Base-by-base conservation (phyloP, 345 rosid species). In the Citrus maxima region DNA sequence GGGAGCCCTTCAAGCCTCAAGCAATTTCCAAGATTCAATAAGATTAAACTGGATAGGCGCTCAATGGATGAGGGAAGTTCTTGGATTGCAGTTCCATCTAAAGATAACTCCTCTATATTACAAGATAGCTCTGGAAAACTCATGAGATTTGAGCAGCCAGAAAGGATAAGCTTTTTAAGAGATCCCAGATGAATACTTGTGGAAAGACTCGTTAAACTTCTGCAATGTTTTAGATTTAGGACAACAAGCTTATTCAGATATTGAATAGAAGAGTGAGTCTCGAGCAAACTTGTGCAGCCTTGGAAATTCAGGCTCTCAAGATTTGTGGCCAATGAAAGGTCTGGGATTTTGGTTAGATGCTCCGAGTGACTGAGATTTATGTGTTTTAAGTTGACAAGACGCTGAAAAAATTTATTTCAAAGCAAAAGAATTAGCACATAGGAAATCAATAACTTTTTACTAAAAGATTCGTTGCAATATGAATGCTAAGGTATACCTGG, bases 391-490 rank as follows among this genome's bases (percentile, higher is more conserved):
- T 68, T 40, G 10, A 7, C 32, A 40, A 68, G 7, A 21, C 4
- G 10, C 72, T 68, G 72, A 3, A n/a, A 8, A 37, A 37, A 37
- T 37, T 37, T 8, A 40, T 9, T 40, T 40, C 4, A 6, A 34
- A 68, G 40, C 1, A 7, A 5, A 28, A 46, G 7, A 2, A 16
- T 49, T 1, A 66, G 32, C 32, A 63, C 2, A 2, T 40, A 21
- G 21, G 40, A 7, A 37, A 32, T 27, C 13, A 5, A 58, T 64
- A 19, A 28, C 16, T 46, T 12, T 3, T 3, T 1, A 49, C 55
- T 4, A 4, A 0, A 12, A 49, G 16, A 12, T 0, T 14, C 1
- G 1, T 49, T 49, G 14, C 1, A 0, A 2, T 2, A 64, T 2
- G 5, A 2, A 35, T 21, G 19, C 32, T 4, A 28, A 1, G 37